Evolutionary conservation across 73 alveolate species (phyloP).

Genomic region (Blepharisma stoltei): DNA sequence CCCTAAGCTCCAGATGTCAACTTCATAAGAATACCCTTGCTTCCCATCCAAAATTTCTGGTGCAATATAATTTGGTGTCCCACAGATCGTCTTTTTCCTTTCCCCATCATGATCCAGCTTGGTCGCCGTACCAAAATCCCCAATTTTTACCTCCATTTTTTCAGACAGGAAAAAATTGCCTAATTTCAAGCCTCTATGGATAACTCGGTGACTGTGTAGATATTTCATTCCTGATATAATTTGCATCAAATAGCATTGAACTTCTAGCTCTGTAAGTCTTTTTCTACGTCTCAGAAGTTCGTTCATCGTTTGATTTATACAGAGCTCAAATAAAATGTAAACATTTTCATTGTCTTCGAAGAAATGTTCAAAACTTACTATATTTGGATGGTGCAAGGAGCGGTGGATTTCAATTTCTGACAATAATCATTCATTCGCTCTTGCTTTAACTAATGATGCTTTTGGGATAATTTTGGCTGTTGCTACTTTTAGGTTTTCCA

Average conservation of each 20-base stretch:
- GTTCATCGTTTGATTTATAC: slow-evolving; percentile 84
- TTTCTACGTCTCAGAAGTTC: slow-evolving; percentile 61
- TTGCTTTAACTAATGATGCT: slow-evolving; percentile 80
- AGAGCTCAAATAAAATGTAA: slow-evolving; percentile 83
- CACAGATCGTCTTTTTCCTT: slow-evolving; percentile 82
- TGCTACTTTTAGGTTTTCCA: slow-evolving; percentile 62
- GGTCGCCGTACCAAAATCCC: slow-evolving; percentile 83
- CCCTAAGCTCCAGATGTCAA: slow-evolving; percentile 88
- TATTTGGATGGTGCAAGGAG: slow-evolving; percentile 83
- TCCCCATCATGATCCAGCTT: slow-evolving; percentile 76
- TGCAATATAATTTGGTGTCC: slow-evolving; percentile 84
- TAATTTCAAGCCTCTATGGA: slow-evolving; percentile 75
- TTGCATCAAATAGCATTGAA: slow-evolving; percentile 50
- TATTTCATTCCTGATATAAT: slow-evolving; percentile 52
- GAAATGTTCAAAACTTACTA: slow-evolving; percentile 93
- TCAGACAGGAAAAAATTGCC: slow-evolving; percentile 65
- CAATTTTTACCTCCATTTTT: slow-evolving; percentile 74
- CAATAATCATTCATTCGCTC: slow-evolving; percentile 92
- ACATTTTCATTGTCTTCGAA: slow-evolving; percentile 93
- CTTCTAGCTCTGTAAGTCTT: slow-evolving; percentile 55
- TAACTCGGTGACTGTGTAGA: slow-evolving; percentile 59
- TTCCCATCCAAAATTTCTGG: slow-evolving; percentile 79
- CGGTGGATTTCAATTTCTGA: slow-evolving; percentile 93
- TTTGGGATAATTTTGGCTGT: slow-evolving; percentile 94
- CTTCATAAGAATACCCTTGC: slow-evolving; percentile 82